Percentiles rank a stretch among this genome's conserved stretches.
These are phyloP conservation scores for Aspergillus awamori DNA, from an alignment of 2,329 filamentous ascomycete species.

Conservation along the genomic window DNA sequence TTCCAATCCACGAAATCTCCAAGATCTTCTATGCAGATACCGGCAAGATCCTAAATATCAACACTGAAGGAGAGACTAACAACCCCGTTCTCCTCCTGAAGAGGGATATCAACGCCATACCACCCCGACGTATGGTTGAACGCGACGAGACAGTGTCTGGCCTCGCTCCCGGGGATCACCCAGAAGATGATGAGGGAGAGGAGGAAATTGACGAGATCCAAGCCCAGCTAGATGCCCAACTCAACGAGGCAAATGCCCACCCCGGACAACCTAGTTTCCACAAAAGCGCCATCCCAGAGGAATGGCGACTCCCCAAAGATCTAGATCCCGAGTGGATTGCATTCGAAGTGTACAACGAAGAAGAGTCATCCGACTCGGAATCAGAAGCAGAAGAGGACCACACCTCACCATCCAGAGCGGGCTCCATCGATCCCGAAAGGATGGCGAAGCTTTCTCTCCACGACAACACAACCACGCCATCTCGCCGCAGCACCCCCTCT, in stretches of 20 bases:
- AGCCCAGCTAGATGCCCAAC: constrained; percentile 42
- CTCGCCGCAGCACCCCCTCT: constrained; percentile 25
- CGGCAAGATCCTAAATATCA: constrained; percentile 84
- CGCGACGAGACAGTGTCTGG: constrained; percentile 45
- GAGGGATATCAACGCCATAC: constrained; percentile 66
- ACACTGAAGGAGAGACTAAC: constrained; percentile 66
- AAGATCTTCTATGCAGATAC: constrained; percentile 95
- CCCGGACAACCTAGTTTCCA: constrained; percentile 25
- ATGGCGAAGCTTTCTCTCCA: constrained; percentile 53
- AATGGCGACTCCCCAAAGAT: constrained; percentile 69
- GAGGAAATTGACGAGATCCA: constrained; percentile 46
- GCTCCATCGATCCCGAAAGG: constrained; percentile 47
- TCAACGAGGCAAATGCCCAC: constrained; percentile 25
- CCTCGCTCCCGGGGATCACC: constrained; percentile 29
- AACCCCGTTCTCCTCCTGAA: constrained; percentile 76
- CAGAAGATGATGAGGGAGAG: constrained; percentile 31
- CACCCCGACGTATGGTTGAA: constrained; percentile 62
- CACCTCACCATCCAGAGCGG: constrained; percentile 19
- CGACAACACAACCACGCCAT: constrained; percentile 32
- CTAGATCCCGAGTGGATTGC: constrained; percentile 91
- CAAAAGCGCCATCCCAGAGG: constrained; percentile 39
- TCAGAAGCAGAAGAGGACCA: constrained; percentile 41
- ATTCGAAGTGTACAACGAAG: constrained; percentile 77
- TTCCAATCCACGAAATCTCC: constrained; percentile 74
- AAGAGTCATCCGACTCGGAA: constrained; percentile 60